Percentiles rank a stretch among this genome's conserved stretches.
These are phyloP conservation scores for Paraurostyla sp. DNA, from an alignment of 73 alveolate species.

Conservation along the genomic window DNA sequence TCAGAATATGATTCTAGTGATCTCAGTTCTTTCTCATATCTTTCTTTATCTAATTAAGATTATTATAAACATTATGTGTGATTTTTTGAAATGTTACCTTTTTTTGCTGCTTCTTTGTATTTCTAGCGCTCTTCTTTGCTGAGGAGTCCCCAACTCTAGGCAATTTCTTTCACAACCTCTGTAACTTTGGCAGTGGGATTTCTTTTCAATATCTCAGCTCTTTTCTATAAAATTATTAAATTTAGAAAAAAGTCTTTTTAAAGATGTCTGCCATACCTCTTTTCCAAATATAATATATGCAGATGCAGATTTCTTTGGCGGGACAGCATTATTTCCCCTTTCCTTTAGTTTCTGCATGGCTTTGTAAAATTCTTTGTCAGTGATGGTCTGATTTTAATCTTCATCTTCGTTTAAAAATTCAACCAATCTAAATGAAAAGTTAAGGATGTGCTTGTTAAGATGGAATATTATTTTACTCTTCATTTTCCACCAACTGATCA, in stretches of 20 bases:
- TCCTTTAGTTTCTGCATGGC: slow-evolving; percentile 59
- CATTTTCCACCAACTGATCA: not conserved
- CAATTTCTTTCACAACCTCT: slow-evolving; percentile 72
- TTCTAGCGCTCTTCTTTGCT: slow-evolving; percentile 54
- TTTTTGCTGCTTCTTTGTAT: slow-evolving; percentile 59
- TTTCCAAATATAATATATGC: slow-evolving; percentile 55
- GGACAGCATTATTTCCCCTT: slow-evolving; percentile 47
- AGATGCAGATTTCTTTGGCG: slow-evolving; percentile 55
- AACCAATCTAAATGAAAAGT: not conserved
- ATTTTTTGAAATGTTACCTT: slow-evolving; percentile 42
- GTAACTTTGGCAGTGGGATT: slow-evolving; percentile 69
- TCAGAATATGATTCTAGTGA: slow-evolving; percentile 40
- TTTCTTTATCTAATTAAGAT: slow-evolving; percentile 48
- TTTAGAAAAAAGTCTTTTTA: not conserved
- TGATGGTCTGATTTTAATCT: not conserved
- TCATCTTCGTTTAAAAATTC: not conserved
- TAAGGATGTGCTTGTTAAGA: not conserved
- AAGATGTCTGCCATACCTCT: slow-evolving; percentile 47
- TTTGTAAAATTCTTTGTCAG: slow-evolving; percentile 60
- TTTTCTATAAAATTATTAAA: slow-evolving; percentile 30
- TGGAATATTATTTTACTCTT: not conserved
- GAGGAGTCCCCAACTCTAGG: slow-evolving; percentile 62
- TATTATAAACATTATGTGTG: not conserved
- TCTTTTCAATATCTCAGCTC: slow-evolving; percentile 53
- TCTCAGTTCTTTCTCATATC: slow-evolving; percentile 46